Percentiles rank a stretch among this genome's conserved stretches.
phyloP scores from a whole-genome alignment of 1,284 basidiomycete species.

The Cryptococcus wingfieldii region DNA sequence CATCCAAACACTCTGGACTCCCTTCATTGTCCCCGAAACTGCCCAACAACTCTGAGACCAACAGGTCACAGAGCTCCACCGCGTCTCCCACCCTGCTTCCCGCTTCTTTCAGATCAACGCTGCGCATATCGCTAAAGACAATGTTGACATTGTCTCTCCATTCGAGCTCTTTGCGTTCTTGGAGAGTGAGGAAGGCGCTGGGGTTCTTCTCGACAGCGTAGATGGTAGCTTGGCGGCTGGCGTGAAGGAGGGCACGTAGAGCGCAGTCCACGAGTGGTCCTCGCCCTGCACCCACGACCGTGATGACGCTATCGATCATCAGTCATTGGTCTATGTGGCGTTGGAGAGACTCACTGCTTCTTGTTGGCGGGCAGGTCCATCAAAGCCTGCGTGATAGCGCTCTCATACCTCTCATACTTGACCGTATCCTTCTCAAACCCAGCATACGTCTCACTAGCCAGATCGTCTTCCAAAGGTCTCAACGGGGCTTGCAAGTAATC shows the following conservation, averaged over 20 bases:
- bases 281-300: conserved; percentile 90
- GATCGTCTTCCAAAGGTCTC: conserved; percentile 95
- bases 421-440: conserved; percentile 97
- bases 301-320: conserved; percentile 60
- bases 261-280: conserved; percentile 89
- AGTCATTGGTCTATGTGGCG: not conserved
- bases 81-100: too few species aligned
- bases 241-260: conserved; percentile 70
- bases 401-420: conserved; percentile 93
- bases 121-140: conserved; percentile 90
- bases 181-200: conserved; percentile 83
- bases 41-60: conserved; percentile 92
- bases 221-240: conserved; percentile 62
- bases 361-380: conserved; percentile 57
- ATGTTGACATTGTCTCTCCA: conserved; percentile 81
- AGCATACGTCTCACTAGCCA: conserved; percentile 92
- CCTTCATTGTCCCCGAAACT: conserved; percentile 99
- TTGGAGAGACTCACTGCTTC: conserved; percentile 19
- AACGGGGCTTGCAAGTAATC: conserved; percentile 94
- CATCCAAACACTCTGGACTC: conserved; percentile 94
- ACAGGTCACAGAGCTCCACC: conserved; percentile 64
- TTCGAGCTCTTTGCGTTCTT: conserved; percentile 70
- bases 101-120: conserved; percentile 69
- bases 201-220: conserved; percentile 97
- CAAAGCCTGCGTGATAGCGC: conserved; percentile 81